phyloP scores from a whole-genome alignment of 2,329 filamentous ascomycete genomes.

The Cladosporium sp. region DNA sequence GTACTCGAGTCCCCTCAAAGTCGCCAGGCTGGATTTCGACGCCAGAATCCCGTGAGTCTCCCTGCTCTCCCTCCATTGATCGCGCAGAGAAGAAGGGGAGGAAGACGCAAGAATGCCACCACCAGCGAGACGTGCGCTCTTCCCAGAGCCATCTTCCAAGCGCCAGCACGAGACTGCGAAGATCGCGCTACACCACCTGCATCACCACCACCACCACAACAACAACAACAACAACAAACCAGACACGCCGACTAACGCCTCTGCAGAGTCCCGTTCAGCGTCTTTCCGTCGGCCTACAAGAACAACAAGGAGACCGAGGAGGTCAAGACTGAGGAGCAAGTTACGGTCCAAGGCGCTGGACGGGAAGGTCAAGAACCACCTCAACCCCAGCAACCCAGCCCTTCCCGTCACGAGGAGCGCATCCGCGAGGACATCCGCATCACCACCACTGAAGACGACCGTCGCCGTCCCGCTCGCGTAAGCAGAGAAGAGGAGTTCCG shows the following conservation, averaged over 20 bases:
- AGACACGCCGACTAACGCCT: conserved; percentile 2
- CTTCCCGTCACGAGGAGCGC: conserved; percentile 62
- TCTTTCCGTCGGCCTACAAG: conserved; percentile 98
- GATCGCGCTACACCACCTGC: too few species aligned
- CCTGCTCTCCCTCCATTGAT: neutral
- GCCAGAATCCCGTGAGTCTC: conserved; percentile 71
- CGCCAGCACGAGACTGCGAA: too few species aligned
- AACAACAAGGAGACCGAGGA: conserved; percentile 63
- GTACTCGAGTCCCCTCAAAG: conserved; percentile 67
- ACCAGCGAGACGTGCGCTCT: too few species aligned
- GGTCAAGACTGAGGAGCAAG: conserved; percentile 84
- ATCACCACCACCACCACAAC: too few species aligned
- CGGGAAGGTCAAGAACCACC: conserved; percentile 84
- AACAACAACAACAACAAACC: neutral
- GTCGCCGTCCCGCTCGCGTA: conserved; percentile 61
- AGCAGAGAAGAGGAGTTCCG: conserved; percentile 39
- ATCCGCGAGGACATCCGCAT: conserved; percentile 77
- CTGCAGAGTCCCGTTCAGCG: conserved; percentile 82
- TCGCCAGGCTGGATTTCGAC: conserved; percentile 99
- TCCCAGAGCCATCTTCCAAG: too few species aligned
- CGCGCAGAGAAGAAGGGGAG: too few species aligned
- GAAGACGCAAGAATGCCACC: too few species aligned
- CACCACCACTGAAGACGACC: conserved; percentile 64
- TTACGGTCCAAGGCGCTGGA: conserved; percentile 81
- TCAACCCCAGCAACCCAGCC: conserved; percentile 51